phyloP scores from a whole-genome alignment of 257 asterid genomes.

The Solanum microdontum region DNA sequence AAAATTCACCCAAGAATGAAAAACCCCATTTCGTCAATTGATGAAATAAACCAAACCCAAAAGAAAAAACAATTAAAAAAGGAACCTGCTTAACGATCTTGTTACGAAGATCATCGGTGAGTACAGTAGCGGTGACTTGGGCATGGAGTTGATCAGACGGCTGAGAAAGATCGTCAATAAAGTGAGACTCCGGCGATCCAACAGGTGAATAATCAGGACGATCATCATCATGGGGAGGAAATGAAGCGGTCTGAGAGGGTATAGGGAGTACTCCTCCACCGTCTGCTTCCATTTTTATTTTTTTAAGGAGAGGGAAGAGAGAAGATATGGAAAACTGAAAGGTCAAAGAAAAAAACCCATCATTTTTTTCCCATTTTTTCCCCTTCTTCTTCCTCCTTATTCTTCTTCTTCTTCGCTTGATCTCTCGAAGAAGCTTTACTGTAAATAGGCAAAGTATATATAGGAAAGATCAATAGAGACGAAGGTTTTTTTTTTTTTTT shows the following conservation, averaged over 20 bases:
- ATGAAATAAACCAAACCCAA: background rate
- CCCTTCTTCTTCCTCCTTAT: constrained; percentile 1
- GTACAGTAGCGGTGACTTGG: constrained; percentile 27
- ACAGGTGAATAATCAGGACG: constrained; percentile 44
- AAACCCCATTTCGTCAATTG: background rate
- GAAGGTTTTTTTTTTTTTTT: background rate
- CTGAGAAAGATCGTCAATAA: constrained; percentile 27
- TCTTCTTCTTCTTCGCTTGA: constrained; percentile 8
- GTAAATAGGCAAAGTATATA: background rate
- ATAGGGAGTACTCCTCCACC: constrained; percentile 15
- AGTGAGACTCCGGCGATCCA: constrained; percentile 63
- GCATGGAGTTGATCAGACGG: constrained; percentile 28
- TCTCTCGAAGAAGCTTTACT: constrained; percentile 14
- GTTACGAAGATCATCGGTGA: constrained; percentile 58
- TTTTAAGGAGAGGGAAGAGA: constrained; percentile 8
- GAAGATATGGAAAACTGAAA: constrained; percentile 16
- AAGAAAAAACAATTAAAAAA: background rate
- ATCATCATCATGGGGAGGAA: constrained; percentile 32
- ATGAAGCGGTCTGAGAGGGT: constrained; percentile 20
- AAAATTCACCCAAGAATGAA: background rate
- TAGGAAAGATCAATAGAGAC: background rate
- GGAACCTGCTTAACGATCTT: constrained; percentile 69
- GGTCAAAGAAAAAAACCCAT: constrained; percentile 32
- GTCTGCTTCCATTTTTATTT: constrained; percentile 33
- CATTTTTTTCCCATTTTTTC: constrained; percentile 17